A percentile compares a stretch with the other conserved stretches of the same genome.
Conservation (phyloP, 306 rosid genomes). For the Rubus idaeus region DNA sequence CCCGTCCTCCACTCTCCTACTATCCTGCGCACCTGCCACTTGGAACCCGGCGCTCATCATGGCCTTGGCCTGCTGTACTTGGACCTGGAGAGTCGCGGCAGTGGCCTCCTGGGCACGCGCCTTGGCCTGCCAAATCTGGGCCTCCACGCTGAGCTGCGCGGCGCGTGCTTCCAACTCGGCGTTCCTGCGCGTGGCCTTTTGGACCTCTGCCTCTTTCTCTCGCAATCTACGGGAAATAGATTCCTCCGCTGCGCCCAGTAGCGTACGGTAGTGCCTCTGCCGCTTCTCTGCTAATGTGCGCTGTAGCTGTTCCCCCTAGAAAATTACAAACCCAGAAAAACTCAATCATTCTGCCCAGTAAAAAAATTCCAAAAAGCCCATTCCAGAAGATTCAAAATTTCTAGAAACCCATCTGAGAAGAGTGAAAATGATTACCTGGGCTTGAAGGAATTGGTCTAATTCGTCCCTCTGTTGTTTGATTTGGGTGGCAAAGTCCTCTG, state of each 20-base stretch:
- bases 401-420: conserved; percentile 18
- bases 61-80: conserved; percentile 60
- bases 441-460: conserved; percentile 66
- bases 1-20: conserved; percentile 33
- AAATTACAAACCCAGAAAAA: background rate
- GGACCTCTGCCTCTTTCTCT: conserved; percentile 67
- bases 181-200: conserved; percentile 65
- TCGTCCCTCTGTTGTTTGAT: conserved; percentile 75
- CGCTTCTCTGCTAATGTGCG: conserved; percentile 66
- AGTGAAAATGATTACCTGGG: conserved; percentile 52
- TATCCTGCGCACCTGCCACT: conserved; percentile 28
- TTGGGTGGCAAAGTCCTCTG: conserved; percentile 59
- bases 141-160: conserved; percentile 65
- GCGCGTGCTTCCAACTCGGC: conserved; percentile 85
- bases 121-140: conserved; percentile 84
- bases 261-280: conserved; percentile 58
- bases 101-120: conserved; percentile 71
- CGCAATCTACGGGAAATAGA: conserved; percentile 48
- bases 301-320: conserved; percentile 67
- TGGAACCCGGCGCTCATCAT: conserved; percentile 39
- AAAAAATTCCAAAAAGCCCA: background rate
- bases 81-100: conserved; percentile 67
- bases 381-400: conserved; percentile 11
- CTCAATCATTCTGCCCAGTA: background rate
- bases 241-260: conserved; percentile 64